Conservation (phyloP, 2,329 filamentous ascomycete species). For the Diplodia scrobiculata region DNA sequence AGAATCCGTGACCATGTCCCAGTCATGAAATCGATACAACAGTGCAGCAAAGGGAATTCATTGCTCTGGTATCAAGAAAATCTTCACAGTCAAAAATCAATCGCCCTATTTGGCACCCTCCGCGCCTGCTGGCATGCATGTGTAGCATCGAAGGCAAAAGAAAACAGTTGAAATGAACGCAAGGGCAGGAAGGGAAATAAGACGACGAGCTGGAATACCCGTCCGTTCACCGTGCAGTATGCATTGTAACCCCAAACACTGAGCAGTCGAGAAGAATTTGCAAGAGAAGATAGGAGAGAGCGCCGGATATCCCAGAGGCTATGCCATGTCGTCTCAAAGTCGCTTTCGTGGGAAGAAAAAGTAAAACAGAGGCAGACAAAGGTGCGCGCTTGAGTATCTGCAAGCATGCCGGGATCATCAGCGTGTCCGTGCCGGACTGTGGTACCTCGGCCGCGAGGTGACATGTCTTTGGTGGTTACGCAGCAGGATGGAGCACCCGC, state of each 20-base stretch:
- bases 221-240: too few species aligned
- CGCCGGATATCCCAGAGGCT: too few species aligned
- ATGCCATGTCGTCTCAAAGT: neutral
- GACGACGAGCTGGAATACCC: neutral
- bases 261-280: too few species aligned
- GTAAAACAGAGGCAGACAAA: neutral
- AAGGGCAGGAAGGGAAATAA: too few species aligned
- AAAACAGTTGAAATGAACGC: neutral
- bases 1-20: neutral
- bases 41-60: too few species aligned
- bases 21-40: neutral
- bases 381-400: constrained; percentile 9
- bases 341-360: constrained; percentile 2
- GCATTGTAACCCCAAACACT: too few species aligned
- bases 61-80: too few species aligned
- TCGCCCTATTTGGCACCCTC: neutral
- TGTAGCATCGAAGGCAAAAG: neutral
- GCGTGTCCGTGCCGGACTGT: constrained; percentile 7
- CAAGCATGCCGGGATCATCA: neutral
- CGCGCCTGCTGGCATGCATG: neutral
- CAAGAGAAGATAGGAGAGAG: too few species aligned
- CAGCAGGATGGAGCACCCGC: constrained; percentile 4
- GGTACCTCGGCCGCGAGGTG: constrained; percentile 12
- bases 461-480: constrained; percentile 14
- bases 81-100: neutral